phyloP scores from a whole-genome alignment of 805 yeast genomes.

The Pachysolen tannophilus region DNA sequence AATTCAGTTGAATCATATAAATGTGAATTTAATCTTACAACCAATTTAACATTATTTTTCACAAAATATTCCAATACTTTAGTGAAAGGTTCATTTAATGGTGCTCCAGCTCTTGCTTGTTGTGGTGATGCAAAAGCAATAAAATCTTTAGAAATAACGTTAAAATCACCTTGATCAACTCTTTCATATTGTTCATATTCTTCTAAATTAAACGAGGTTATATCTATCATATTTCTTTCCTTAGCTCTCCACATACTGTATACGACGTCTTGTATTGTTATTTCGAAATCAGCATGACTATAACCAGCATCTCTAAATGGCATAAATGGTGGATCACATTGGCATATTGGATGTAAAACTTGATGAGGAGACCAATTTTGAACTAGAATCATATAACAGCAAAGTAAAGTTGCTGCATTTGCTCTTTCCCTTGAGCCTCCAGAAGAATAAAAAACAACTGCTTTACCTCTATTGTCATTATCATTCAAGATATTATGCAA shows the following conservation, averaged over 20 bases:
- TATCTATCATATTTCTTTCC: slow-evolving; percentile 80
- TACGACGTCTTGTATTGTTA: slow-evolving; percentile 89
- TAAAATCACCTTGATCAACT: slow-evolving; percentile 96
- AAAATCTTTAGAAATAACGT: slow-evolving; percentile 84
- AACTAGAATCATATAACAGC: slow-evolving; percentile 90
- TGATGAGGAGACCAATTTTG: slow-evolving; percentile 99
- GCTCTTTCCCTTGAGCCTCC: slow-evolving; percentile 77
- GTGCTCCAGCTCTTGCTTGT: slow-evolving; percentile 45
- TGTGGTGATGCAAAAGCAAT: slow-evolving; percentile 98
- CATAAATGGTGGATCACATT: slow-evolving; percentile 88
- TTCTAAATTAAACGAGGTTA: slow-evolving; percentile 81
- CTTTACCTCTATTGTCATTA: slow-evolving; percentile 73
- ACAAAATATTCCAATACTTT: slow-evolving; percentile 76
- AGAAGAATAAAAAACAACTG: slow-evolving; percentile 84
- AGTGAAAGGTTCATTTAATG: slow-evolving; percentile 65
- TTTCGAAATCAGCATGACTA: slow-evolving; percentile 88
- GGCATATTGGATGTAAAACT: slow-evolving; percentile 89
- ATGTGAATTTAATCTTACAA: slow-evolving; percentile 88
- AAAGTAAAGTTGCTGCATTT: slow-evolving; percentile 88
- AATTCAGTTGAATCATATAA: slow-evolving; percentile 82
- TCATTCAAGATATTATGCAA: slow-evolving; percentile 88
- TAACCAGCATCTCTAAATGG: slow-evolving; percentile 97
- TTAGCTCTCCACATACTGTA: slow-evolving; percentile 98
- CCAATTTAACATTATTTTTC: slow-evolving; percentile 70
- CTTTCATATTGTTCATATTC: slow-evolving; percentile 92